A percentile compares a stretch with the other conserved stretches of the same genome.
These are phyloP conservation scores for Ogataea hybrid DNA, from an alignment of 1,139 yeast species.

Conservation along the genomic window DNA sequence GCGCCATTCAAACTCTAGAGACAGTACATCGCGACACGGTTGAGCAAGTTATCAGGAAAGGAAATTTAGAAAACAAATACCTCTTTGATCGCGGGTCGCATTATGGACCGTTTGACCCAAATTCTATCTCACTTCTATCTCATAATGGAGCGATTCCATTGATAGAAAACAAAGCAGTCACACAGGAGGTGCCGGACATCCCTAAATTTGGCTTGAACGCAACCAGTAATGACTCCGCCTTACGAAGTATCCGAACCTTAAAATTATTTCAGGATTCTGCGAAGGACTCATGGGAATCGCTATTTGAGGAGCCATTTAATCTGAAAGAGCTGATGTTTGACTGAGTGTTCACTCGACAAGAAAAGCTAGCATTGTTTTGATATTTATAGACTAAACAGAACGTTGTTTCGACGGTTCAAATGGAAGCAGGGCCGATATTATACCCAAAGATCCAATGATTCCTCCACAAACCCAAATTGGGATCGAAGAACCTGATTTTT, in stretches of 20 bases:
- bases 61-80: too few species aligned
- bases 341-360: neutral
- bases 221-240: too few species aligned
- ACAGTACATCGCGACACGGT: conserved; percentile 5
- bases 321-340: conserved; percentile 15
- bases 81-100: neutral
- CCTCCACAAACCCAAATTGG: conserved; percentile 61
- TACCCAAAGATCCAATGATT: conserved; percentile 42
- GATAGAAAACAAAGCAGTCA: neutral
- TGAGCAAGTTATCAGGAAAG: too few species aligned
- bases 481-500: conserved; percentile 40
- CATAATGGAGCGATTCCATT: conserved; percentile 13
- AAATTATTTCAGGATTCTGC: too few species aligned
- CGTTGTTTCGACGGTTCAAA: conserved; percentile 41
- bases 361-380: too few species aligned
- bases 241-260: too few species aligned
- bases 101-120: neutral
- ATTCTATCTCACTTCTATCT: neutral
- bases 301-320: conserved; percentile 23
- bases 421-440: conserved; percentile 43
- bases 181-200: too few species aligned
- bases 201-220: too few species aligned
- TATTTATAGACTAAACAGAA: conserved; percentile 6
- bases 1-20: conserved; percentile 5
- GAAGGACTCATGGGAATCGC: neutral